These are phyloP conservation scores for Urtica urens DNA, from an alignment of 306 rosid species.

Conservation along the genomic window DNA sequence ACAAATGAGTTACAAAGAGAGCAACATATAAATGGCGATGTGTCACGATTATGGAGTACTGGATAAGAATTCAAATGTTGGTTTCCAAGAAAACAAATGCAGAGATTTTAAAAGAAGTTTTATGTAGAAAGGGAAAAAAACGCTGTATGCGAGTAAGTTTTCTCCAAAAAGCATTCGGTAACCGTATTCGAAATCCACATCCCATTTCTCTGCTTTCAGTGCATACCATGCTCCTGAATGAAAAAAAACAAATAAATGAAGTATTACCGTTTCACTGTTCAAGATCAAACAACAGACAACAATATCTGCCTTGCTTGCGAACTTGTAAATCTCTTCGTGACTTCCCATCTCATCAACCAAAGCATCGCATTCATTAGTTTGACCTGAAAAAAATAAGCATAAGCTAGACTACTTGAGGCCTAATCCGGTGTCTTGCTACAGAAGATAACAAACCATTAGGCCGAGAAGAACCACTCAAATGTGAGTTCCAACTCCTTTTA, in stretches of 20 bases:
- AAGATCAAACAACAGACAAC: slow-evolving; percentile 65
- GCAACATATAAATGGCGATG: background rate
- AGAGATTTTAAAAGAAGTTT: background rate
- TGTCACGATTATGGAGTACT: background rate
- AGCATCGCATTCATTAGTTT: slow-evolving; percentile 28
- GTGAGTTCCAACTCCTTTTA: slow-evolving; percentile 65
- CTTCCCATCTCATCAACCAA: slow-evolving; percentile 65
- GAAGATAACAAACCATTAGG: slow-evolving; percentile 24
- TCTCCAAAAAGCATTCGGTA: too few species aligned
- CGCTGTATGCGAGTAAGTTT: too few species aligned
- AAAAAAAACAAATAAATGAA: background rate
- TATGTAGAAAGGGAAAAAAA: background rate
- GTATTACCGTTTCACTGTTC: slow-evolving; percentile 62
- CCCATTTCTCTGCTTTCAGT: background rate
- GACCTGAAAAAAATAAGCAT: slow-evolving; percentile 21
- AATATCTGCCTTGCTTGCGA: slow-evolving; percentile 73
- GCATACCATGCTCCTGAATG: too few species aligned
- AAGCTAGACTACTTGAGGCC: slow-evolving; percentile 8
- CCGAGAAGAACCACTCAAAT: slow-evolving; percentile 14
- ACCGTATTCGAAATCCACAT: too few species aligned
- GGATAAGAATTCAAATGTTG: background rate
- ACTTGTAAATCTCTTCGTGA: slow-evolving; percentile 56
- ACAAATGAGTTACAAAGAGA: background rate
- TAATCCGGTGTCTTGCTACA: slow-evolving; percentile 10
- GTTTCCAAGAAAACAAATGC: too few species aligned